Percentiles rank a stretch among this genome's conserved stretches.
These are phyloP conservation scores for Plicaturopsis crispa DNA, from an alignment of 768 basidiomycete genomes.

Conservation along the genomic window DNA sequence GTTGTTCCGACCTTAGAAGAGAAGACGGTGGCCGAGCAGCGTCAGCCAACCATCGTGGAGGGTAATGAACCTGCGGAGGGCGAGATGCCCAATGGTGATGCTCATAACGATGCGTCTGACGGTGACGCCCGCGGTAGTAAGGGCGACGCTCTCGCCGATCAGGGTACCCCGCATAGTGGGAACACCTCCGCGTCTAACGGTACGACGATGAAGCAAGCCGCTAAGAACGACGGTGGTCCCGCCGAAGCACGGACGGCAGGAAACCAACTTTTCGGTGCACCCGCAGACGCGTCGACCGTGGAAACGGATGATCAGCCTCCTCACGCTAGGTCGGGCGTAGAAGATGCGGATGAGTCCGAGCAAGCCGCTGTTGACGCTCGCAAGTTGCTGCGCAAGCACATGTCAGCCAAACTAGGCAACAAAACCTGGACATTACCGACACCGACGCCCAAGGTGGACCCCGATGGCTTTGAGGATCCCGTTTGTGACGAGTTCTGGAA, in stretches of 20 bases:
- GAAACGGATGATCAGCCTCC: constrained; percentile 39
- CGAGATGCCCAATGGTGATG: constrained; percentile 12
- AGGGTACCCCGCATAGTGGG: not conserved
- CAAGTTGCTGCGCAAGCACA: constrained; percentile 45
- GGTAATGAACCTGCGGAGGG: constrained; percentile 20
- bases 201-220: constrained; percentile 9
- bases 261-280: constrained; percentile 43
- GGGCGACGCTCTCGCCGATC: too few relatives aligned
- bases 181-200: constrained; percentile 3
- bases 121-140: too few relatives aligned
- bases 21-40: constrained; percentile 45
- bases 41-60: constrained; percentile 26
- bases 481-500: constrained; percentile 86
- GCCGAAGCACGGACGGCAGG: constrained; percentile 31
- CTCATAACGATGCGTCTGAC: constrained; percentile 2
- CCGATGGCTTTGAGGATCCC: constrained; percentile 83
- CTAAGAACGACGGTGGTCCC: constrained; percentile 6
- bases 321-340: constrained; percentile 32
- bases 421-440: constrained; percentile 60
- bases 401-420: constrained; percentile 39
- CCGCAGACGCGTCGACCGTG: constrained; percentile 41
- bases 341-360: constrained; percentile 42
- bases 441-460: constrained; percentile 64
- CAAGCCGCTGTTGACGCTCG: constrained; percentile 40
- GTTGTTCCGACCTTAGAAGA: constrained; percentile 68